These are phyloP conservation scores for Phytophthora litchii DNA, from an alignment of 352 stramenopile species.

Conservation along the genomic window DNA sequence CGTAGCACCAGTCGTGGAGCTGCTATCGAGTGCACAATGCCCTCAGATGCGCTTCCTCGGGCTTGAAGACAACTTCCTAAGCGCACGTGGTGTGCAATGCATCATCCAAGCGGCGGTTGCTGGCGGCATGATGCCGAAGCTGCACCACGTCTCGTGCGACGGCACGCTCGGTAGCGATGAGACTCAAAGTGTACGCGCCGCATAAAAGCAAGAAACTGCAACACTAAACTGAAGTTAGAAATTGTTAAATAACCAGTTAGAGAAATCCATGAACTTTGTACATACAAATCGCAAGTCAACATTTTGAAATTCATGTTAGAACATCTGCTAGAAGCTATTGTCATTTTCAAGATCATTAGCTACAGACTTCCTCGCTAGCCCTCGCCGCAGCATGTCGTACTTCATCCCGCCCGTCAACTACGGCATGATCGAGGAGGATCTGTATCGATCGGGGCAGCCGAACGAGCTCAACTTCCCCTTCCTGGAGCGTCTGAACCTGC, in stretches of 20 bases:
- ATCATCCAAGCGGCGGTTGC: slow-evolving; percentile 79
- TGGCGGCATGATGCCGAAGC: slow-evolving; percentile 84
- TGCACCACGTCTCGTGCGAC: slow-evolving; percentile 77
- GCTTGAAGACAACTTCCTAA: slow-evolving; percentile 86
- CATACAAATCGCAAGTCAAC: slow-evolving; percentile 17
- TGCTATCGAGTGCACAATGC: slow-evolving; percentile 65
- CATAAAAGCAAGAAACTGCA: slow-evolving; percentile 20
- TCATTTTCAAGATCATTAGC: background rate
- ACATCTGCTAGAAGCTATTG: background rate
- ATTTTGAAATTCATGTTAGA: slow-evolving; percentile 4
- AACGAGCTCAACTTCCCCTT: slow-evolving; percentile 95
- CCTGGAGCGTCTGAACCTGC: slow-evolving; percentile 89
- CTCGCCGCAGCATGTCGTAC: slow-evolving; percentile 72
- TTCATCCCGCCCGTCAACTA: slow-evolving; percentile 94
- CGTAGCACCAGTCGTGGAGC: slow-evolving; percentile 66
- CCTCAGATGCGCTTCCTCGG: slow-evolving; percentile 82
- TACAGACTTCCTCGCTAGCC: background rate
- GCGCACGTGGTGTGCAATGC: slow-evolving; percentile 66
- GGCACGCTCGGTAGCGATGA: slow-evolving; percentile 33
- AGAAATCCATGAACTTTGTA: slow-evolving; percentile 24
- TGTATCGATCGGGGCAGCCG: slow-evolving; percentile 90
- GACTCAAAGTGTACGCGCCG: slow-evolving; percentile 26
- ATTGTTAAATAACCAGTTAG: slow-evolving; percentile 37
- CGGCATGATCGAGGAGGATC: slow-evolving; percentile 91
- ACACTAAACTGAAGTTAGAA: slow-evolving; percentile 28